A percentile compares a stretch with the other conserved stretches of the same genome.
These are phyloP conservation scores for Tephrocybe sp. DNA, from an alignment of 768 basidiomycete species.

Conservation along the genomic window DNA sequence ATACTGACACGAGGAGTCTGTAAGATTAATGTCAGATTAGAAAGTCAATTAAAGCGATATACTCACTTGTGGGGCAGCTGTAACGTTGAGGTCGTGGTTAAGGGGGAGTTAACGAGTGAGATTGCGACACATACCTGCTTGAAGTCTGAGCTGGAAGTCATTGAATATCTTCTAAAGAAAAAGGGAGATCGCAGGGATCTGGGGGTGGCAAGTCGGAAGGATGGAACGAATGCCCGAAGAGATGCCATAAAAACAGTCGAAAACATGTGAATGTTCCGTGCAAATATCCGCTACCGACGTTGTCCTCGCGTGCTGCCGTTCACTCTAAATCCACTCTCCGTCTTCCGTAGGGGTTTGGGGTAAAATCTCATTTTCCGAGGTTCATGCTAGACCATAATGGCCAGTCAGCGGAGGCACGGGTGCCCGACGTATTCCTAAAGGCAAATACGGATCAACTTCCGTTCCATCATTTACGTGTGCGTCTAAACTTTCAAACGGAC, in stretches of 20 bases:
- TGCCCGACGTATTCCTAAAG: not conserved
- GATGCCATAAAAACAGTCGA: conserved; percentile 17
- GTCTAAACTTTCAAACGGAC: not conserved
- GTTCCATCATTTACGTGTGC: conserved; percentile 3
- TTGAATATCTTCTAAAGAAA: conserved; percentile 11
- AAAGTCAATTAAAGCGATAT: conserved; percentile 22
- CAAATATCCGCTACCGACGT: not conserved
- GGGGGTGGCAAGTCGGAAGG: conserved; percentile 13
- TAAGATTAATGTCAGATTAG: conserved; percentile 12
- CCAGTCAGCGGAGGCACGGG: conserved; percentile 10
- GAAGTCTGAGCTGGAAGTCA: conserved; percentile 26
- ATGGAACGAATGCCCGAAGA: conserved; percentile 15
- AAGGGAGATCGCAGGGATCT: conserved; percentile 2
- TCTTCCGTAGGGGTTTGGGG: not conserved
- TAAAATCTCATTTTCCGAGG: not conserved
- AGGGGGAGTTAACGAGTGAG: not conserved
- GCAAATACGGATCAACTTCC: conserved; percentile 10
- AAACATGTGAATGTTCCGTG: conserved; percentile 15
- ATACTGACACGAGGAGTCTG: conserved; percentile 53
- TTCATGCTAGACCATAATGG: not conserved
- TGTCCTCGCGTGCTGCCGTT: not conserved
- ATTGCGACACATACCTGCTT: conserved; percentile 26
- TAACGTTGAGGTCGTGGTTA: not conserved
- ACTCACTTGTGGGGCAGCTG: conserved; percentile 40
- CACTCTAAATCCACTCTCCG: not conserved